These are phyloP conservation scores for Anisodus tanguticus DNA, from an alignment of 257 asterid species.

Conservation along the genomic window DNA sequence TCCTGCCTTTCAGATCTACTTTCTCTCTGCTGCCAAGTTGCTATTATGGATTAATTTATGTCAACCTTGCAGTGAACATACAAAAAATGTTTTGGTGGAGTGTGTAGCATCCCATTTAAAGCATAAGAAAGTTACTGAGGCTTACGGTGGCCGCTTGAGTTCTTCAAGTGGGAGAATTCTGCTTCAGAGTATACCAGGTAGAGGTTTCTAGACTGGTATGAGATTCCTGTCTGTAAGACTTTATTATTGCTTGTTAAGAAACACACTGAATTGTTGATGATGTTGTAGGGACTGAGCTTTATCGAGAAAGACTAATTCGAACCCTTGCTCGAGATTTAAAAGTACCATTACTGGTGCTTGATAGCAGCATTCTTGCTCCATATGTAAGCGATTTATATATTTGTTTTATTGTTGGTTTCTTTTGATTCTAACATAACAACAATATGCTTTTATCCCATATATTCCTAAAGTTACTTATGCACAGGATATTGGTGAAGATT, in stretches of 20 bases:
- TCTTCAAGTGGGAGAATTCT: constrained; percentile 90
- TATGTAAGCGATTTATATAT: constrained; percentile 58
- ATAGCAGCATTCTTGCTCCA: constrained; percentile 87
- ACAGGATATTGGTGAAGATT: constrained; percentile 78
- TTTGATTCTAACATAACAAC: not conserved
- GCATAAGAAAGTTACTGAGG: constrained; percentile 66
- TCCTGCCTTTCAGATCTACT: constrained; percentile 25
- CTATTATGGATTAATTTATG: constrained; percentile 21
- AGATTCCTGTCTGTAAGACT: not conserved
- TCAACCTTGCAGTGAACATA: constrained; percentile 60
- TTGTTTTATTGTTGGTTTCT: not conserved
- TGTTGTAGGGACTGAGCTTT: constrained; percentile 83
- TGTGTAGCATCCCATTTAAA: constrained; percentile 88
- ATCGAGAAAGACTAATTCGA: constrained; percentile 93
- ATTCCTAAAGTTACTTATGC: not conserved
- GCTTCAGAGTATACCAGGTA: constrained; percentile 90
- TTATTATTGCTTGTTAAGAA: constrained; percentile 30
- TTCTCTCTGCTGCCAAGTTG: constrained; percentile 16
- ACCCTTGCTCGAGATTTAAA: constrained; percentile 86
- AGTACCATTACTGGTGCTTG: constrained; percentile 89
- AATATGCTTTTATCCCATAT: not conserved
- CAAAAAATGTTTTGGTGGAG: constrained; percentile 80
- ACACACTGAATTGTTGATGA: constrained; percentile 33
- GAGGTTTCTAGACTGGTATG: constrained; percentile 26
- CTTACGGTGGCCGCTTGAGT: constrained; percentile 74